Evolutionary conservation across 2,329 filamentous ascomycete species (phyloP), one percentile per base, ranked within the genome.

Genomic region (Colletotrichum navitas): DNA sequence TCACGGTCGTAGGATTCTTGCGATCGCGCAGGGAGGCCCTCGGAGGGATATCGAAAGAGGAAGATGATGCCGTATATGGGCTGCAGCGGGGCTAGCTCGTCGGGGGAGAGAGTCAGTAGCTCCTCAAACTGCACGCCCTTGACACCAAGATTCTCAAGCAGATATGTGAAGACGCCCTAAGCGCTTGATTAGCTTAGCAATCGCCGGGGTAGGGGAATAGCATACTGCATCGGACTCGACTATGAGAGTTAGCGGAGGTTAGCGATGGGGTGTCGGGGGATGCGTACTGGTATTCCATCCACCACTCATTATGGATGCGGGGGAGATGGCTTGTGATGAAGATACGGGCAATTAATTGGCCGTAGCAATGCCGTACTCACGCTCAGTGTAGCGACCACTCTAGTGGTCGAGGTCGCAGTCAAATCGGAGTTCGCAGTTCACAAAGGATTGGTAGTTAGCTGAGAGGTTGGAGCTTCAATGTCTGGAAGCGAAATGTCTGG

Each of bases 51-150:
- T 85, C 98, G 98, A 91, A 99, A 99, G 81, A 99, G 93, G 83
- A 99, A 99, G 79, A 99, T 98, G 76, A 99, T 94, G 78, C 96
- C 96, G 84, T 97, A 97, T 64, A 97, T 87, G 24, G 93, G 93
- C 76, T 92, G 91, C 43, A 94, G 88, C 74, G 91, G 85, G 54
- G 89, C 87, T 16, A 97, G 88, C 68, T 89, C 88, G 63, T 93
- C 90, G 8, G 94, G 86, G 76, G 98, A 95, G 75, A 99, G 91
- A 1, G 93, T 92, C 70, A 98, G 90, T 74, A 99, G 91, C 85
- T 99, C 96, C 85, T 98, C 96, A 80, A 98, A 98, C 82, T 99
- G 96, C 2, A 98, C 94, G 79, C 94, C 91, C 81, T 95, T 93
- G 77, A 97, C 95, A 62, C 96, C 96, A 74, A 99, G 92, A 78